Evolutionary conservation across 1,284 basidiomycete genomes (phyloP).

Genomic region (Irpex rosettiformis): DNA sequence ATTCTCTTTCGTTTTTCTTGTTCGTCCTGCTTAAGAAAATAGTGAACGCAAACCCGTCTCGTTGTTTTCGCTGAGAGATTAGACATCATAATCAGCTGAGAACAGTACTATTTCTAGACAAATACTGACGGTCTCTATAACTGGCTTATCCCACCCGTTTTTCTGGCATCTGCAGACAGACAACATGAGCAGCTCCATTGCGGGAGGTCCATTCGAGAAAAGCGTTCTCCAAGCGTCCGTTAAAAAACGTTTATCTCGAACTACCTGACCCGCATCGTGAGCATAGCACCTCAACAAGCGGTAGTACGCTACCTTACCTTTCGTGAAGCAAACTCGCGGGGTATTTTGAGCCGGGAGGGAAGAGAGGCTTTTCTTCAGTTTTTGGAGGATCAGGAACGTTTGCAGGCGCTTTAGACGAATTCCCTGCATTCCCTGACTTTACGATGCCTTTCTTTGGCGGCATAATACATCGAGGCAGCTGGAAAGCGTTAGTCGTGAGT

Average conservation of each 20-base stretch:
- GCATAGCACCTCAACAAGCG: not conserved
- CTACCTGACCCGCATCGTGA: not conserved
- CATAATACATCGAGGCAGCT: slow-evolving; percentile 38
- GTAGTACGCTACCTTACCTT: slow-evolving; percentile 39
- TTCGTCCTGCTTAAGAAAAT: slow-evolving; percentile 63
- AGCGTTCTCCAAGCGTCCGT: not conserved
- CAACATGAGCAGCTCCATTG: not conserved
- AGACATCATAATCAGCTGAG: not conserved
- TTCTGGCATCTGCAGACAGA: slow-evolving; percentile 70
- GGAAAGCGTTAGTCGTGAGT: not conserved
- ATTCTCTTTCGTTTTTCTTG: slow-evolving; percentile 69
- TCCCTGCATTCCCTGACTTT: slow-evolving; percentile 83
- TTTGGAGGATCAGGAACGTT: slow-evolving; percentile 17
- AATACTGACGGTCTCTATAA: slow-evolving; percentile 63
- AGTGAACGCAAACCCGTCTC: slow-evolving; percentile 54
- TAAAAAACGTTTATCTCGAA: not conserved
- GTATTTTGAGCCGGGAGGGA: slow-evolving; percentile 80
- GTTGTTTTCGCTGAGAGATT: slow-evolving; percentile 41
- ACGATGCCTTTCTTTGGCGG: slow-evolving; percentile 75
- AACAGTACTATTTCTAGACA: not conserved
- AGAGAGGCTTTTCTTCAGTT: slow-evolving; percentile 53
- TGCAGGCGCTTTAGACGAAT: slow-evolving; percentile 61
- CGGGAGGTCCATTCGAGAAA: not conserved
- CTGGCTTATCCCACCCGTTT: slow-evolving; percentile 79
- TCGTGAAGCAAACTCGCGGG: slow-evolving; percentile 77